Percentiles rank a stretch among this genome's conserved stretches.
Evolutionary conservation across 768 basidiomycete species (phyloP).

Genomic region (Pleurotus eryngii): DNA sequence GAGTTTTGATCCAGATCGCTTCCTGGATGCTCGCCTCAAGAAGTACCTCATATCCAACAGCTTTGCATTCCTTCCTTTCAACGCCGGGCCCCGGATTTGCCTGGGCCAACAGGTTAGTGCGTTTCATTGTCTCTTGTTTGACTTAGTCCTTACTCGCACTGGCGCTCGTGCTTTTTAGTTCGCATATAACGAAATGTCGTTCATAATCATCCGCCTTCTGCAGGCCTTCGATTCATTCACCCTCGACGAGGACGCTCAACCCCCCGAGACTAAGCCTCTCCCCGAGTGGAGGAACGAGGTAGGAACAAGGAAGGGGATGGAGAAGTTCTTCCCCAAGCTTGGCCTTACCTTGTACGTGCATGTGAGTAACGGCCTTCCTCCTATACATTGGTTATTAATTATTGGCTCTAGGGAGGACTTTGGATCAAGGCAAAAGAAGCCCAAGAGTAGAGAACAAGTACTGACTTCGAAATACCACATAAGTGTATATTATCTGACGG

Average conservation of each 20-base stretch:
- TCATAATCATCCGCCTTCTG: conserved; percentile 60
- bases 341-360: conserved; percentile 54
- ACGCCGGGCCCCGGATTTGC: conserved; percentile 57
- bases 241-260: conserved; percentile 44
- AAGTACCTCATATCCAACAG: conserved; percentile 61
- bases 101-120: conserved; percentile 52
- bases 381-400: background rate
- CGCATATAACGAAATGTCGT: conserved; percentile 43
- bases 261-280: conserved; percentile 43
- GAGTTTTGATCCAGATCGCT: conserved; percentile 74
- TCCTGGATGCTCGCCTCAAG: conserved; percentile 60
- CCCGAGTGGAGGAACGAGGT: conserved; percentile 37
- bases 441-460: conserved; percentile 1
- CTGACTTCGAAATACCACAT: background rate
- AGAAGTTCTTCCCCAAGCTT: conserved; percentile 48
- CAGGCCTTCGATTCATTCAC: conserved; percentile 51
- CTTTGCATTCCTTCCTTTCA: conserved; percentile 71
- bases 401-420: conserved; percentile 40
- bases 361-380: conserved; percentile 24
- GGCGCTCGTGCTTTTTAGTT: conserved; percentile 12
- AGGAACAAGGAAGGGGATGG: conserved; percentile 44
- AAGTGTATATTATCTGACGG: background rate
- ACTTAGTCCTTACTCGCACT: no score
- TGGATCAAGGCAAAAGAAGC: conserved; percentile 49
- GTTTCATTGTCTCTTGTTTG: no score